Conservation (phyloP, 352 stramenopile genomes). For the Phytophthora constricta region DNA sequence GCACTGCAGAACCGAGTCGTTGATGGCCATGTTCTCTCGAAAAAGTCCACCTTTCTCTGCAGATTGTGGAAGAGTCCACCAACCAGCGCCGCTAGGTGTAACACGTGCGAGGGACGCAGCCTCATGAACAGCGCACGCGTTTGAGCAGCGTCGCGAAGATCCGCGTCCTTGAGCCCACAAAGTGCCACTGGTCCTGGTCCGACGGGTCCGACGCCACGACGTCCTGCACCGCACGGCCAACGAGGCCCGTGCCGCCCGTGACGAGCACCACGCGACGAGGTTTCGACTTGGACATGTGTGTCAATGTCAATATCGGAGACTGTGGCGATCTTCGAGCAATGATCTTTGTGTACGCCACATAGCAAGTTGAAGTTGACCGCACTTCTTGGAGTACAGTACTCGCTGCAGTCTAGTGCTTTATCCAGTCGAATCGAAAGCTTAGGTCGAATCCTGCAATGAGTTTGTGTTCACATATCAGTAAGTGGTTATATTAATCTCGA, state of each 20-base stretch:
- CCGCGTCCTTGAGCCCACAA: conserved; percentile 94
- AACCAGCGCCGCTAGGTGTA: conserved; percentile 97
- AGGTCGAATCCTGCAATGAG: conserved; percentile 4
- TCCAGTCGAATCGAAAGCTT: conserved; percentile 3
- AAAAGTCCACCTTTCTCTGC: conserved; percentile 96
- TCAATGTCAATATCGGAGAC: too few relatives aligned
- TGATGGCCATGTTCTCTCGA: conserved; percentile 99
- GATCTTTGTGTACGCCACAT: neutral
- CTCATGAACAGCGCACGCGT: conserved; percentile 94
- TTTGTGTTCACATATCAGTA: neutral
- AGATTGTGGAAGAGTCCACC: conserved; percentile 89
- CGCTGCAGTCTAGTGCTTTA: neutral
- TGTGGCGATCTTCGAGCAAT: neutral
- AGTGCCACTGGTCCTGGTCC: conserved; percentile 91
- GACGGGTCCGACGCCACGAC: conserved; percentile 39
- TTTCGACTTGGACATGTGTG: neutral
- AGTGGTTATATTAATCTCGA: neutral
- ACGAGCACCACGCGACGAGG: conserved; percentile 87
- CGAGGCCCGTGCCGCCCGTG: conserved; percentile 96
- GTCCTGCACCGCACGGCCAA: conserved; percentile 84
- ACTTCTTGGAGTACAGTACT: too few relatives aligned
- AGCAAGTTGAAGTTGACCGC: neutral
- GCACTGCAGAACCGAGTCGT: conserved; percentile 98
- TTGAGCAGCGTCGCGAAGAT: conserved; percentile 88
- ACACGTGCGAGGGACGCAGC: conserved; percentile 95